Conservation (phyloP, 345 rosid species). For the Bruguiera parviflora region DNA sequence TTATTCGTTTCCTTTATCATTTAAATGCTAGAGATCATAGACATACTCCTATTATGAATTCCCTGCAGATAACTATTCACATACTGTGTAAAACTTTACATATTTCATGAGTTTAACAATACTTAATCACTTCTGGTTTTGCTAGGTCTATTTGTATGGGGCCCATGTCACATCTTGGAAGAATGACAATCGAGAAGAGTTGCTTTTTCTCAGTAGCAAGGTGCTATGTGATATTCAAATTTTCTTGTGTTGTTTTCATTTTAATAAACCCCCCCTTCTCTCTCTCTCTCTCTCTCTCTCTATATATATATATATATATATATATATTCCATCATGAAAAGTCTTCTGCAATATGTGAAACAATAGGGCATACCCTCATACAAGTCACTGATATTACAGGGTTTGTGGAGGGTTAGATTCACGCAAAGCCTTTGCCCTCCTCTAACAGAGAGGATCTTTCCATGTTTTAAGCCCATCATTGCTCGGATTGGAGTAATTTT, state of each 20-base stretch:
- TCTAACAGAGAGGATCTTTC: neutral
- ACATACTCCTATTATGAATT: neutral
- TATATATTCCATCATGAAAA: neutral
- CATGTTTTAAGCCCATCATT: neutral
- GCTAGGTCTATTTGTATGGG: slow-evolving; percentile 81
- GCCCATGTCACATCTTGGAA: slow-evolving; percentile 96
- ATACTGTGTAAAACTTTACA: neutral
- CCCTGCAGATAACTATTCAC: neutral
- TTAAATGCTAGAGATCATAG: neutral
- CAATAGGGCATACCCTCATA: neutral
- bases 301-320: neutral
- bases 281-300: no score
- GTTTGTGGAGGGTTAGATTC: no score
- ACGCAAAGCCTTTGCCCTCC: neutral
- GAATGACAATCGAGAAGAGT: slow-evolving; percentile 84
- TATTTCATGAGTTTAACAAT: neutral
- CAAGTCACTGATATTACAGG: no score
- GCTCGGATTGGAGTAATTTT: neutral
- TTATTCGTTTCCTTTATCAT: neutral
- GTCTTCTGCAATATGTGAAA: neutral
- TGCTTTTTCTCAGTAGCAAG: slow-evolving; percentile 74
- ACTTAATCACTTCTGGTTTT: neutral
- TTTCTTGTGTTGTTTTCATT: neutral
- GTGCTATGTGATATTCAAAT: slow-evolving; percentile 22
- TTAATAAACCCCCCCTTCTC: neutral